Conservation (phyloP, 108 stramenopile genomes). For the Schizochytrium sp. region DNA sequence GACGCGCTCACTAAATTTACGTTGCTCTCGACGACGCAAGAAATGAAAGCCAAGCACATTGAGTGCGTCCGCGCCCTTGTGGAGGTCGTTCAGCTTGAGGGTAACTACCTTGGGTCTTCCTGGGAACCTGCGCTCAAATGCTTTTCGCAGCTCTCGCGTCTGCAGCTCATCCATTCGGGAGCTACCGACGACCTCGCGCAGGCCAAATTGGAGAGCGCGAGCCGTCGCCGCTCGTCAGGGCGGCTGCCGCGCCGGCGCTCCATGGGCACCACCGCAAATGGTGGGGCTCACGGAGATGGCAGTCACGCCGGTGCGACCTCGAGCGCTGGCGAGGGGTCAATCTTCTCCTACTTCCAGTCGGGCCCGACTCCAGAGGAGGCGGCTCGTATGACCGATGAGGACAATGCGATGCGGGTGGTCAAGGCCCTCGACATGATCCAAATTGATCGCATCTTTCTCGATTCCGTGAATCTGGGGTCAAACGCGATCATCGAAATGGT, state of each 20-base stretch:
- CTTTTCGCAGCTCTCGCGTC: conserved; percentile 74
- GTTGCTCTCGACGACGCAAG: conserved; percentile 52
- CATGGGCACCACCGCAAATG: background rate
- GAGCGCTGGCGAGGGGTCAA: background rate
- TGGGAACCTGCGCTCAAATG: conserved; percentile 85
- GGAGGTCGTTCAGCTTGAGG: conserved; percentile 69
- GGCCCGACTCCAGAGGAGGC: background rate
- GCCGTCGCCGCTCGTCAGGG: background rate
- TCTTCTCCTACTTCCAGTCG: conserved; percentile 18
- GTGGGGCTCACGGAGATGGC: background rate
- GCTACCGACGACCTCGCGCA: conserved; percentile 20
- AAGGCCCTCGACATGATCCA: conserved; percentile 15
- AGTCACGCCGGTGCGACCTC: background rate
- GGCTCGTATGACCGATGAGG: conserved; percentile 18
- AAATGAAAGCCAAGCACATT: conserved; percentile 74
- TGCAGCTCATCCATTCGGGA: conserved; percentile 41
- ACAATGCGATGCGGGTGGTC: conserved; percentile 15
- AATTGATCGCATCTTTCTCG: conserved; percentile 23
- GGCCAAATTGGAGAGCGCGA: conserved; percentile 18
- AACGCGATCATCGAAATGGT: conserved; percentile 16
- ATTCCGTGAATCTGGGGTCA: conserved; percentile 6
- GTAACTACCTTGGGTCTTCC: conserved; percentile 71
- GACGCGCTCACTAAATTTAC: conserved; percentile 81
- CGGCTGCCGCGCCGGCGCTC: background rate
- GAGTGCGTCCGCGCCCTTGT: conserved; percentile 75